Evolutionary conservation across 225 moss, liverwort and hornwort genomes (phyloP), one percentile per base, ranked within the genome.

Genomic region (Marchantia polymorpha): DNA sequence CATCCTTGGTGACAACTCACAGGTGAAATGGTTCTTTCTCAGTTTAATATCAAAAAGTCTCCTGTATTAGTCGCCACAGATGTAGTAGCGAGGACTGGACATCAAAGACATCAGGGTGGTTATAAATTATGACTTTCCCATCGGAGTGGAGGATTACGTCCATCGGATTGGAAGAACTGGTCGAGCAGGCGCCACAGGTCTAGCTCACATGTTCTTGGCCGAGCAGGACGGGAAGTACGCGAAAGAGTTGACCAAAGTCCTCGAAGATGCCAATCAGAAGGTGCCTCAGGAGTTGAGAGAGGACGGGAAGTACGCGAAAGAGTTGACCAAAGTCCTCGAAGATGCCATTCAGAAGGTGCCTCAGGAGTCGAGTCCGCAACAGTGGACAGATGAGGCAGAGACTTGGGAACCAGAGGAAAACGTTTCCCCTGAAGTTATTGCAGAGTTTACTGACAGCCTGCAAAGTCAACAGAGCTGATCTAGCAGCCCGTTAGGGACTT

Each of bases 161-260:
- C 96, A 96, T 77, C 92, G 96, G 49, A 96, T 96, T 75, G 96
- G 96, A 29, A 87, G 96, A 73, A 96, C 96, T 55, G 96, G 96
- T 25, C 90, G 96, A 81, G 96, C 96, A 14, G 96, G 96, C 75
- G 96, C 96, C 10, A 96, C 96, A n/a, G 96, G 96, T 65, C 80
- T 94, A 49, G 96, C 96, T 0, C 87, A 92, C 25, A 96, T 94
- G 5, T 96, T 96, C 74, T 94, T 96, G 60, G 90, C 94, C 9
- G 96, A 96, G 83, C 94, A 96, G 76, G 96, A 96, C 78, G 96
- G 96, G 7, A 96, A 96, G 85, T 96, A 96, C 50, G 96, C 96
- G 0, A 96, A 92, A 72, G 96, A 96, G 69, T 86, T 96, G 0
- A 96, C 94, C 29, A 96, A 94, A 88, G 96, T 96, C 1, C 87